phyloP scores from a whole-genome alignment of 345 rosid genomes.

The Stellera chamaejasme region DNA sequence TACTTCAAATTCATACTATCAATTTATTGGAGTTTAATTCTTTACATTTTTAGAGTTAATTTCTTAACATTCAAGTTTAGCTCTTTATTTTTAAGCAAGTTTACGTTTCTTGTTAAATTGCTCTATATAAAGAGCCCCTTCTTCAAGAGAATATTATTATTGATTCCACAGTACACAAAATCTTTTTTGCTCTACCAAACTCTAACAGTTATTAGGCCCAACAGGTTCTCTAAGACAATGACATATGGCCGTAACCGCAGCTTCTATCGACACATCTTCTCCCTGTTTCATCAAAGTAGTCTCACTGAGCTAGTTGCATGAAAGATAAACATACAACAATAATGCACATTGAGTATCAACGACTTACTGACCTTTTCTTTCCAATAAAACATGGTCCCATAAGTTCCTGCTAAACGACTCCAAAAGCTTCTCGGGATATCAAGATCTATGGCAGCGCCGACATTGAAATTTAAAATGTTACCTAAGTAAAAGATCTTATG shows the following conservation, averaged over 20 bases:
- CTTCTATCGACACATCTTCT: conserved; percentile 85
- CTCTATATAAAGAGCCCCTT: too few relatives aligned
- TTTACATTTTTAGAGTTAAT: too few relatives aligned
- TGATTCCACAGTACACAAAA: too few relatives aligned
- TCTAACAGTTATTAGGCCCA: conserved; percentile 67
- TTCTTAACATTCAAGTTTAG: too few relatives aligned
- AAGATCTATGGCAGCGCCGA: conserved; percentile 70
- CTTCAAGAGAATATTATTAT: too few relatives aligned
- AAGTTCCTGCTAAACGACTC: conserved; percentile 66
- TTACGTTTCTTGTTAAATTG: too few relatives aligned
- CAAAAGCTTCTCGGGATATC: conserved; percentile 86
- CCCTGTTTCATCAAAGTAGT: conserved; percentile 42
- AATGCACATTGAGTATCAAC: background rate
- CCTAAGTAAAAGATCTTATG: conserved; percentile 31
- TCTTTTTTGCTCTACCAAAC: too few relatives aligned
- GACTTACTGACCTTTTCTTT: conserved; percentile 53
- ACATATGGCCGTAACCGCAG: conserved; percentile 86
- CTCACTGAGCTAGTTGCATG: conserved; percentile 7
- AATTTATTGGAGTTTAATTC: too few relatives aligned
- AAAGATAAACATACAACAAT: background rate
- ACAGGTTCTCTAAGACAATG: conserved; percentile 77
- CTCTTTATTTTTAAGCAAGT: too few relatives aligned
- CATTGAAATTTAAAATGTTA: conserved; percentile 75
- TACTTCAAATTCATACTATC: too few relatives aligned
- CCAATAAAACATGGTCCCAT: conserved; percentile 73